Percentiles rank a stretch among this genome's conserved stretches.
Conservation (phyloP, 495 filamentous ascomycete species). For the Xylaria venustula region DNA sequence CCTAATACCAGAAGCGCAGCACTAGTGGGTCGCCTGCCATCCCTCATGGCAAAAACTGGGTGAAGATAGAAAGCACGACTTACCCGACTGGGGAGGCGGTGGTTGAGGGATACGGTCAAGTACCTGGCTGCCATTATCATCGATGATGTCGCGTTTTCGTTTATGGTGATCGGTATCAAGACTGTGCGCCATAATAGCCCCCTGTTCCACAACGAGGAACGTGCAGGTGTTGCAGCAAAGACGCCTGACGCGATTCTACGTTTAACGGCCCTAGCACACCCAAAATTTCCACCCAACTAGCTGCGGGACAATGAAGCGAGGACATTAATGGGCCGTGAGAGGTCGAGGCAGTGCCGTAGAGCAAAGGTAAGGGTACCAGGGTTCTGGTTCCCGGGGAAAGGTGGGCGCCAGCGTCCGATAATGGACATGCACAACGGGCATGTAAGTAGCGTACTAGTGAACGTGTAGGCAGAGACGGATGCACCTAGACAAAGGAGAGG, state of each 20-base stretch:
- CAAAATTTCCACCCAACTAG: constrained; percentile 11
- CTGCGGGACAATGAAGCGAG: constrained; percentile 5
- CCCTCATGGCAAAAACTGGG: background rate
- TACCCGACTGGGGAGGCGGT: constrained; percentile 43
- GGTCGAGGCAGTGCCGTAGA: background rate
- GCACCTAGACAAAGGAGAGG: background rate
- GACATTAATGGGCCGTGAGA: constrained; percentile 12
- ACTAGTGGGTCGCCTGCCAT: constrained; percentile 13
- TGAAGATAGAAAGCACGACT: constrained; percentile 21
- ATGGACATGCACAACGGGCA: background rate
- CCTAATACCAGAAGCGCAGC: constrained; percentile 11
- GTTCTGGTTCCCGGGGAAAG: background rate
- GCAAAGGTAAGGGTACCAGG: background rate
- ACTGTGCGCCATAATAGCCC: constrained; percentile 28
- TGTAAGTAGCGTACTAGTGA: background rate
- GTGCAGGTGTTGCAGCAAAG: constrained; percentile 6
- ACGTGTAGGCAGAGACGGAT: background rate
- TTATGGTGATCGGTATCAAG: constrained; percentile 37
- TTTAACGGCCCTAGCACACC: constrained; percentile 6
- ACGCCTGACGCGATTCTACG: constrained; percentile 4
- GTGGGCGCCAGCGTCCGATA: constrained; percentile 3
- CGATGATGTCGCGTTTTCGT: constrained; percentile 39
- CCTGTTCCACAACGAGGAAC: constrained; percentile 19
- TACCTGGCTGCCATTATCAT: constrained; percentile 37
- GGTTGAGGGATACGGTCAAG: constrained; percentile 45